These are phyloP conservation scores for Pythium guiyangense DNA, from an alignment of 352 stramenopile genomes.

Conservation along the genomic window DNA sequence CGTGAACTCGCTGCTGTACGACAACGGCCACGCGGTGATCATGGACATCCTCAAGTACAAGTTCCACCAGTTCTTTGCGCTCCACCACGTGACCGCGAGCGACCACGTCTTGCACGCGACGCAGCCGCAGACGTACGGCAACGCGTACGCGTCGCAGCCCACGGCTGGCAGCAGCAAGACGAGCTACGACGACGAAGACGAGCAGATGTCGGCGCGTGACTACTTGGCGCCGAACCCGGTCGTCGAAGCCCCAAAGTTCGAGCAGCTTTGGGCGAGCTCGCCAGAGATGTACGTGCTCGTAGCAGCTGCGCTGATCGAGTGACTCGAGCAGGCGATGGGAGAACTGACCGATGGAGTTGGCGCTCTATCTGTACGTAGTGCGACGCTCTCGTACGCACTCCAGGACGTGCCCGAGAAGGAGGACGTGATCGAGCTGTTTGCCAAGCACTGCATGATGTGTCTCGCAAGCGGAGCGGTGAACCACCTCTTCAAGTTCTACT, in stretches of 20 bases:
- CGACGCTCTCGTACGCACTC: conserved; percentile 39
- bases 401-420: conserved; percentile 65
- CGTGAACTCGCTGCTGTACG: conserved; percentile 81
- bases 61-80: conserved; percentile 55
- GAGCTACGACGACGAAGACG: conserved; percentile 33
- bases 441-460: conserved; percentile 66
- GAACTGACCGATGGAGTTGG: no score
- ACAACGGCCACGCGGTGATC: conserved; percentile 79
- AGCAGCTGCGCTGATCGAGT: not conserved
- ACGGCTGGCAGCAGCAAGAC: conserved; percentile 4
- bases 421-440: conserved; percentile 71
- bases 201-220: conserved; percentile 58
- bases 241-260: conserved; percentile 74
- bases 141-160: conserved; percentile 10
- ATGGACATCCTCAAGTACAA: conserved; percentile 79
- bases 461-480: conserved; percentile 72
- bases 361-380: conserved; percentile 21
- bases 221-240: conserved; percentile 55
- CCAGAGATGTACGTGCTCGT: conserved; percentile 60
- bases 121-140: conserved; percentile 15
- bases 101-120: conserved; percentile 11
- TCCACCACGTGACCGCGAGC: conserved; percentile 19
- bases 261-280: conserved; percentile 71
- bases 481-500: conserved; percentile 84
- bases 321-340: not conserved